phyloP scores from a whole-genome alignment of 495 filamentous ascomycete species.

The Xylaria bambusicola region DNA sequence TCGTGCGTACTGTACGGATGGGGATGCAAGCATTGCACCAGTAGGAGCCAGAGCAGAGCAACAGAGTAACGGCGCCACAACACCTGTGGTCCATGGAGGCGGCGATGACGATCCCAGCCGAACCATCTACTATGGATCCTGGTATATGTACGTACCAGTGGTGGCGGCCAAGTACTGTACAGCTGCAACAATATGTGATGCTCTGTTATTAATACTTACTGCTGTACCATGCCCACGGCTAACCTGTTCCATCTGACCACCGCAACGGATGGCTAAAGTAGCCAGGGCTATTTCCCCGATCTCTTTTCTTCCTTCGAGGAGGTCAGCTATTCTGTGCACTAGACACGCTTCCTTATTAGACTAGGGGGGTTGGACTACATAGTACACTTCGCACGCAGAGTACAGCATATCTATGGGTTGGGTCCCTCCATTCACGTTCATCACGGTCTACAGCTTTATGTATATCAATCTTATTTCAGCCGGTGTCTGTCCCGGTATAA shows the following conservation, averaged over 20 bases:
- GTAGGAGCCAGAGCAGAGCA: not conserved
- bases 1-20: not conserved
- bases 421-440: conserved; percentile 12
- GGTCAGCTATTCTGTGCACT: not conserved
- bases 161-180: conserved; percentile 1
- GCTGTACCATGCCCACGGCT: not conserved
- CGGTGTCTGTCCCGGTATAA: conserved; percentile 7
- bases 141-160: too few species aligned
- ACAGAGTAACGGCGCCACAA: conserved; percentile 13
- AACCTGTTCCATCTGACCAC: conserved; percentile 12
- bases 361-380: not conserved
- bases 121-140: too few species aligned
- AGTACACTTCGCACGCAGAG: not conserved
- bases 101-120: conserved; percentile 18
- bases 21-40: conserved; percentile 4
- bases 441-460: conserved; percentile 4
- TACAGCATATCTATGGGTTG: conserved; percentile 14
- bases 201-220: not conserved
- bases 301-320: not conserved
- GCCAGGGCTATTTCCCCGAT: conserved; percentile 16
- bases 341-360: not conserved
- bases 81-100: conserved; percentile 13
- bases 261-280: not conserved
- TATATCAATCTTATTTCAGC: conserved; percentile 17
- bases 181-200: not conserved